Conservation (phyloP, 1,139 yeast species). For the Kazachstania sp. region DNA sequence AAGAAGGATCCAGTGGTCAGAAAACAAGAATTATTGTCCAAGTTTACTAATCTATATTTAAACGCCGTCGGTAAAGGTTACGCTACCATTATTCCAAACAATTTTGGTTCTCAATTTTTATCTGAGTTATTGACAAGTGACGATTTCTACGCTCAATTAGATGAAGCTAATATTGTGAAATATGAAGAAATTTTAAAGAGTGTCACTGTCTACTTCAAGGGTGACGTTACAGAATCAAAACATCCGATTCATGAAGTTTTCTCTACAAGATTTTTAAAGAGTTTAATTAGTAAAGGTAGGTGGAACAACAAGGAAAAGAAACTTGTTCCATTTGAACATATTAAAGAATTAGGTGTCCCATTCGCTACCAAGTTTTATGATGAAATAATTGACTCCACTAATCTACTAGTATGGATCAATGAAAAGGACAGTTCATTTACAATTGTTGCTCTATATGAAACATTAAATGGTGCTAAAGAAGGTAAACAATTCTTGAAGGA, state of each 20-base stretch:
- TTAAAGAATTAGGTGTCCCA: conserved; percentile 51
- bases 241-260: conserved; percentile 68
- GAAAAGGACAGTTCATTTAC: conserved; percentile 75
- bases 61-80: conserved; percentile 44
- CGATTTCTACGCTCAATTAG: conserved; percentile 41
- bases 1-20: conserved; percentile 79
- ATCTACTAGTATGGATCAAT: conserved; percentile 59
- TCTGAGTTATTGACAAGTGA: conserved; percentile 63
- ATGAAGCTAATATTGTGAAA: conserved; percentile 34
- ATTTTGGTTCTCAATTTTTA: conserved; percentile 76
- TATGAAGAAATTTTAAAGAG: conserved; percentile 49
- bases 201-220: conserved; percentile 52
- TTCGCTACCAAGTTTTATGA: conserved; percentile 54
- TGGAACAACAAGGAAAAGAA: conserved; percentile 56
- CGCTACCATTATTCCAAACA: conserved; percentile 49
- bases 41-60: conserved; percentile 60
- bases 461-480: conserved; percentile 36
- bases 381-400: conserved; percentile 38
- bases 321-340: conserved; percentile 37
- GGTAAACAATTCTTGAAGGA: conserved; percentile 40
- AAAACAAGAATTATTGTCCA: conserved; percentile 57
- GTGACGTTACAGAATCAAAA: conserved; percentile 58
- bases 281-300: conserved; percentile 77
- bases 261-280: conserved; percentile 66
- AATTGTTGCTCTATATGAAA: conserved; percentile 60